A percentile compares a stretch with the other conserved stretches of the same genome.
Evolutionary conservation across 164 flowering plant genomes (phyloP).

Genomic region (Nymphaea colorata): DNA sequence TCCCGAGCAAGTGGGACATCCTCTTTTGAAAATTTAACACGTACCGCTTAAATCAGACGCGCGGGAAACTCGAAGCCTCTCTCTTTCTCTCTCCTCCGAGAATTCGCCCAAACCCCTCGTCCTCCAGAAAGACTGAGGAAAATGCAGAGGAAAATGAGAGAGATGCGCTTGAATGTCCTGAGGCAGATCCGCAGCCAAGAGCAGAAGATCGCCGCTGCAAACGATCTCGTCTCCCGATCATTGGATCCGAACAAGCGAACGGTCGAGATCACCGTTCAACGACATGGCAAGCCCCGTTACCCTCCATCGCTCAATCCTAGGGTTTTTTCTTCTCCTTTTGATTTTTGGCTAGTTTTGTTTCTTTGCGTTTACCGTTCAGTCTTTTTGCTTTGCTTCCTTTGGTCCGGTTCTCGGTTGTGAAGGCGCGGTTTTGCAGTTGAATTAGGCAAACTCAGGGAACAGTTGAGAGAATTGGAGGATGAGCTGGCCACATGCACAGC

Average conservation of each 20-base stretch:
- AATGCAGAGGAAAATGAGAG: neutral
- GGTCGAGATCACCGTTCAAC: neutral
- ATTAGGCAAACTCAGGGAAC: slow-evolving; percentile 39
- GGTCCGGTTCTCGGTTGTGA: slow-evolving; percentile 37
- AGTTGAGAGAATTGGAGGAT: slow-evolving; percentile 52
- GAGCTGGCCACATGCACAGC: slow-evolving; percentile 56
- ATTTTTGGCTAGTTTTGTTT: too few species aligned
- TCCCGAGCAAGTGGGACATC: too few species aligned
- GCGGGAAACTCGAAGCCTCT: neutral
- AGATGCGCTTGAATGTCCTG: neutral
- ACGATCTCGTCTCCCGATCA: neutral
- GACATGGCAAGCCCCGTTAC: too few species aligned
- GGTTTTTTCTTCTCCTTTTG: too few species aligned
- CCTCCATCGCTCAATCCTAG: too few species aligned
- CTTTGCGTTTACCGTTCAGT: too few species aligned
- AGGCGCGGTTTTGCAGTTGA: slow-evolving; percentile 19
- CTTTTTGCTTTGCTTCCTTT: too few species aligned
- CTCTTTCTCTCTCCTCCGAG: neutral
- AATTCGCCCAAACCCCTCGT: neutral
- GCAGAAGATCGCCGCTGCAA: neutral
- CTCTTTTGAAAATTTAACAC: too few species aligned
- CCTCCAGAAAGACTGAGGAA: neutral
- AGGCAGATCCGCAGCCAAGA: neutral
- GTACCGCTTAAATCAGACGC: too few species aligned
- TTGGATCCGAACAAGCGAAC: neutral